Conservation (phyloP, 73 alveolate genomes). For the Symbiodinium natans region DNA sequence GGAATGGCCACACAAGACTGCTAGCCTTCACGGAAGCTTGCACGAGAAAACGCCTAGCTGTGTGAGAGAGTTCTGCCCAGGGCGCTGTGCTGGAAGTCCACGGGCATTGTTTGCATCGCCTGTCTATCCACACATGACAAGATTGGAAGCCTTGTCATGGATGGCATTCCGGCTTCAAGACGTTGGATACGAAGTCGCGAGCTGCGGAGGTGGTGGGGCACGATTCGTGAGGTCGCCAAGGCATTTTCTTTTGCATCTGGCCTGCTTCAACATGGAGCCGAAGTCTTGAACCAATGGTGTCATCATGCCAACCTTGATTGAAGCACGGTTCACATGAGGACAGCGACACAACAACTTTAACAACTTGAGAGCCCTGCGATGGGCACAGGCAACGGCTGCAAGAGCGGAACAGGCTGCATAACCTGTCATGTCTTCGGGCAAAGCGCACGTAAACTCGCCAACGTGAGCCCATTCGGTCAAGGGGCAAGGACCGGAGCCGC, state of each 20-base stretch:
- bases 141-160: no score
- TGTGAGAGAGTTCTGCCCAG: no score
- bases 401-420: neutral
- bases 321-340: neutral
- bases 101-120: conserved; percentile 83
- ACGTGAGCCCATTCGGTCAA: neutral
- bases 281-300: neutral
- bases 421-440: conserved; percentile 4
- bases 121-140: neutral
- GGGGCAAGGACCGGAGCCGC: conserved; percentile 62
- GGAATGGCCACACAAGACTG: no score
- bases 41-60: no score
- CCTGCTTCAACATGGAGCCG: conserved; percentile 5
- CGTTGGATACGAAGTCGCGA: no score
- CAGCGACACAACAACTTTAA: no score
- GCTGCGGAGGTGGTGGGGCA: no score
- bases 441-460: no score
- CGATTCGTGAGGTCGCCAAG: no score
- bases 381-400: neutral
- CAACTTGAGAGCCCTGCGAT: neutral
- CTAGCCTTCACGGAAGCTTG: no score
- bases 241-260: no score
- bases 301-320: neutral
- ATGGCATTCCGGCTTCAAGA: no score
- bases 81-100: conserved; percentile 58